A percentile compares a stretch with the other conserved stretches of the same genome.
phyloP scores from a whole-genome alignment of 1,284 basidiomycete genomes.

The Pascua sp. region DNA sequence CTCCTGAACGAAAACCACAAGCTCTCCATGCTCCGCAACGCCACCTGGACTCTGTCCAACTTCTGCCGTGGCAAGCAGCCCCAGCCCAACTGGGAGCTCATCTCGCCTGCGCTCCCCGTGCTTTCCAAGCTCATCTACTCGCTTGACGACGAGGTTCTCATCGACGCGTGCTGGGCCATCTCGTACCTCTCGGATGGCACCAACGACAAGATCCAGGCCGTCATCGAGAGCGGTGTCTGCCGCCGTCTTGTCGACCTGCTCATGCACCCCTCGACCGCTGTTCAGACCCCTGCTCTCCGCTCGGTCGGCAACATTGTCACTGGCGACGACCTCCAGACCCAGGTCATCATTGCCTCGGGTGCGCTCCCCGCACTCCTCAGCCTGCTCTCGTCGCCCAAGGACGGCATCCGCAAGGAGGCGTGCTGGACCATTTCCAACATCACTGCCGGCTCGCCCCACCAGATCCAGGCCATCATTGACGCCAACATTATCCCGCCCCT shows the following conservation, averaged over 20 bases:
- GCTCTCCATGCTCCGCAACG: slow-evolving; percentile 94
- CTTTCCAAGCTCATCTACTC: slow-evolving; percentile 99
- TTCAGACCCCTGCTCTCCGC: slow-evolving; percentile 96
- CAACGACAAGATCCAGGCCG: slow-evolving; percentile 99
- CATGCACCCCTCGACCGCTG: slow-evolving; percentile 94
- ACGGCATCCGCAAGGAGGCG: slow-evolving; percentile 84
- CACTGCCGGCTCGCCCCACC: slow-evolving; percentile 91
- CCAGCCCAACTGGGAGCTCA: slow-evolving; percentile 91
- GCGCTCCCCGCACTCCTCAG: slow-evolving; percentile 89
- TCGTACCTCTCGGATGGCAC: slow-evolving; percentile 99
- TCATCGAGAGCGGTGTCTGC: slow-evolving; percentile 97
- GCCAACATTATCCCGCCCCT: slow-evolving; percentile 88
- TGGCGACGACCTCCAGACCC: slow-evolving; percentile 96
- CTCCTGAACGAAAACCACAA: slow-evolving; percentile 68
- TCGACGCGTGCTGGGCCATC: slow-evolving; percentile 99
- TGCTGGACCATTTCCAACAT: slow-evolving; percentile 99
- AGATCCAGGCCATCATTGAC: slow-evolving; percentile 80
- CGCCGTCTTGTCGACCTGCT: slow-evolving; percentile 95
- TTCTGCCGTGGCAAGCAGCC: slow-evolving; percentile 96
- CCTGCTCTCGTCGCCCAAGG: slow-evolving; percentile 89
- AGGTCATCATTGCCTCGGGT: slow-evolving; percentile 95
- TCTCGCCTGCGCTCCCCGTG: slow-evolving; percentile 91
- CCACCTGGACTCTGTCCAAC: slow-evolving; percentile 97
- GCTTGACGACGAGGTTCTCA: slow-evolving; percentile 96
- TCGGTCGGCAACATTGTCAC: slow-evolving; percentile 99